Evolutionary conservation across 352 stramenopile species (phyloP).

Genomic region (Pythium graminicola): DNA sequence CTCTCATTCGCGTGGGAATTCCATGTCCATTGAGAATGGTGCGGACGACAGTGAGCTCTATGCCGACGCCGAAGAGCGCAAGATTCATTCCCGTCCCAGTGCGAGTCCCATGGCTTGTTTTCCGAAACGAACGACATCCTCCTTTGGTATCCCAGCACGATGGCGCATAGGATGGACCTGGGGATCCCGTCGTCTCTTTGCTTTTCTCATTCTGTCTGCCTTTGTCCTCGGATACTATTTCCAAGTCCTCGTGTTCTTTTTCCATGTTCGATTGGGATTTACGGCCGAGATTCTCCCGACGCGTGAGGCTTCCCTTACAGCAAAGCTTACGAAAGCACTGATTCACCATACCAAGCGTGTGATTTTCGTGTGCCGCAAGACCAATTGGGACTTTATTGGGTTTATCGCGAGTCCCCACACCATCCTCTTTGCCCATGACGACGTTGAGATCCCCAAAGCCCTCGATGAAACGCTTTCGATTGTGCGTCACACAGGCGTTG

Average conservation of each 20-base stretch:
- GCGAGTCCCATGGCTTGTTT: constrained; percentile 3
- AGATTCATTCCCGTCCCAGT: constrained; percentile 17
- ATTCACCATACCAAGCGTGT: constrained; percentile 52
- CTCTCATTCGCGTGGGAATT: constrained; percentile 15
- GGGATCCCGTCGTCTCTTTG: constrained; percentile 15
- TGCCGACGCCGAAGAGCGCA: constrained; percentile 13
- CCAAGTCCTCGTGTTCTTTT: constrained; percentile 62
- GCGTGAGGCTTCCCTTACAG: constrained; percentile 29
- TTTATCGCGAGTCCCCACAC: constrained; percentile 57
- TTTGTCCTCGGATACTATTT: constrained; percentile 62
- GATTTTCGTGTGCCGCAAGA: constrained; percentile 66
- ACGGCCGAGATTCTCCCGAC: constrained; percentile 46
- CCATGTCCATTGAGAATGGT: constrained; percentile 21
- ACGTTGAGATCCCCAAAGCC: constrained; percentile 42
- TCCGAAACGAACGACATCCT: not conserved
- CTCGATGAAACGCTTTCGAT: constrained; percentile 52
- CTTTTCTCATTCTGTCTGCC: constrained; percentile 18
- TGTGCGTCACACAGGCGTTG: constrained; percentile 52
- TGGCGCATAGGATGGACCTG: constrained; percentile 10
- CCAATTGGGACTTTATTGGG: constrained; percentile 74
- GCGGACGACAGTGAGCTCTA: constrained; percentile 20
- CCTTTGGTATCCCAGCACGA: too few species aligned
- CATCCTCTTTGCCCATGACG: constrained; percentile 59
- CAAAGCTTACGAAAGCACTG: constrained; percentile 44
- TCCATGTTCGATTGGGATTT: constrained; percentile 51